Evolutionary conservation across 2,329 filamentous ascomycete species (phyloP).

Genomic region (Trichoderma sp.): DNA sequence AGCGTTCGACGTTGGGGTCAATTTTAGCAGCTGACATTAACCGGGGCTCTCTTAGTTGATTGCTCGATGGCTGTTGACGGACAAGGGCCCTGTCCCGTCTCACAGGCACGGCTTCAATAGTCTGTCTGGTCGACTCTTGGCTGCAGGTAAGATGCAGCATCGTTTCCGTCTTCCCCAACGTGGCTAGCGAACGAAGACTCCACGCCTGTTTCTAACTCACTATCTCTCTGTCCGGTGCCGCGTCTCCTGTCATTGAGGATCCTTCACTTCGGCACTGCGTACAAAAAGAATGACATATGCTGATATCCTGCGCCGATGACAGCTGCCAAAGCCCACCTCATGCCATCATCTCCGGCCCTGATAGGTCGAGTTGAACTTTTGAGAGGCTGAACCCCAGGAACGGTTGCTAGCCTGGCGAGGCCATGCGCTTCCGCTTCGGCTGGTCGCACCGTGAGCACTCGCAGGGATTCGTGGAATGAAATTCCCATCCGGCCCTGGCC

Average conservation of each 20-base stretch:
- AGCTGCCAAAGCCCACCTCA: slow-evolving; percentile 31
- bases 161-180: background rate
- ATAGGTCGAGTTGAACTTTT: slow-evolving; percentile 36
- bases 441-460: slow-evolving; percentile 24
- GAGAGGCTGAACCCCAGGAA: background rate
- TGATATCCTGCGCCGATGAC: background rate
- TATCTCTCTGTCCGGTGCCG: background rate
- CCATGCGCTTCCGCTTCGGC: slow-evolving; percentile 19
- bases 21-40: slow-evolving; percentile 7
- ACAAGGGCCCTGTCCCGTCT: slow-evolving; percentile 3
- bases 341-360: slow-evolving; percentile 34
- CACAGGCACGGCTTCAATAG: background rate
- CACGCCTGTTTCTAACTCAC: background rate
- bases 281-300: background rate
- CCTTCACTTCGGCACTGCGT: background rate
- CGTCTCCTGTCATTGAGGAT: background rate
- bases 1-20: background rate
- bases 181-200: background rate
- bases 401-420: slow-evolving; percentile 5
- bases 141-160: background rate
- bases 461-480: background rate
- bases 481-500: background rate
- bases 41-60: background rate
- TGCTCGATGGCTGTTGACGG: background rate
- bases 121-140: slow-evolving; percentile 5